Evolutionary conservation across 768 basidiomycete genomes (phyloP).

Genomic region (Boletus fagicola): DNA sequence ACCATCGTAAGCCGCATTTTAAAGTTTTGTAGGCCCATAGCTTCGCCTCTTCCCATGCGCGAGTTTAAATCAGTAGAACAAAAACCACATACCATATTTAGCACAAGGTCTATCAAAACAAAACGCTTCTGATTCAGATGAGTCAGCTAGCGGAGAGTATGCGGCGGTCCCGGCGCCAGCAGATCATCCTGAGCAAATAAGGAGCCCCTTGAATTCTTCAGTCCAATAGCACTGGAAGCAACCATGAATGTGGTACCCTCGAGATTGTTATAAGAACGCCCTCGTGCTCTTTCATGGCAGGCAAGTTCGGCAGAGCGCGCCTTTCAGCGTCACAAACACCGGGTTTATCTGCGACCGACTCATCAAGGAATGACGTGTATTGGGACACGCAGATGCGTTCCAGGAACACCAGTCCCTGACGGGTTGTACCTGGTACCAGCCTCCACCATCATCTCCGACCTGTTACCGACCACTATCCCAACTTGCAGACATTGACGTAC

Average conservation of each 20-base stretch:
- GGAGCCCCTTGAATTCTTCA: too few species aligned
- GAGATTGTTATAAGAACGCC: constrained; percentile 4
- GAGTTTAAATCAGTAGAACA: not conserved
- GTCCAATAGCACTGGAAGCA: too few species aligned
- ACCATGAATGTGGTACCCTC: too few species aligned
- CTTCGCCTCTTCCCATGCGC: too few species aligned
- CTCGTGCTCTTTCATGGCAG: constrained; percentile 13
- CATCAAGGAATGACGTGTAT: too few species aligned
- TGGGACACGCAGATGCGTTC: not conserved
- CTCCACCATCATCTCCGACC: too few species aligned
- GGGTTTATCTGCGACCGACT: not conserved
- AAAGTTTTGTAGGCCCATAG: not conserved
- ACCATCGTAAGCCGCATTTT: not conserved
- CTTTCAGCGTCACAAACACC: constrained; percentile 18
- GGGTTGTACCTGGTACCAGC: too few species aligned
- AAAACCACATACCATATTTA: not conserved
- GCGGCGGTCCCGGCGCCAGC: not conserved
- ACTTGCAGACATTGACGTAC: constrained; percentile 23
- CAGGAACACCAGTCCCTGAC: not conserved
- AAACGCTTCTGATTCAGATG: not conserved
- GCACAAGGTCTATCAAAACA: too few species aligned
- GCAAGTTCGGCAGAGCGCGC: not conserved
- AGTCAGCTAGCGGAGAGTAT: not conserved
- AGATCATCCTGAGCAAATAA: too few species aligned
- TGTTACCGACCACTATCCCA: constrained; percentile 15